These are phyloP conservation scores for Quercus dentata DNA, from an alignment of 306 rosid genomes.

Conservation along the genomic window DNA sequence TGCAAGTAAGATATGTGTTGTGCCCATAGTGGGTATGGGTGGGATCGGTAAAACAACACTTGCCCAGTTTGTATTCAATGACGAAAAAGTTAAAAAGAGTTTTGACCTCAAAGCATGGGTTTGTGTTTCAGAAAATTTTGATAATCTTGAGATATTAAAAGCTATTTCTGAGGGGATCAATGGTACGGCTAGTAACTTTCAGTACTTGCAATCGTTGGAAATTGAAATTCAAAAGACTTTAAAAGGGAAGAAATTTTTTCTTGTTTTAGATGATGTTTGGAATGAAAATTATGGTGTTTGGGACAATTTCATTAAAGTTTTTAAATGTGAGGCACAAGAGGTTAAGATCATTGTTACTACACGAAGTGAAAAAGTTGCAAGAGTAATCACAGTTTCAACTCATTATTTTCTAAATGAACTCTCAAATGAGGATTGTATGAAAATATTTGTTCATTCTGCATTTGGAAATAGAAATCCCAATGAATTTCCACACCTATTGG, in stretches of 20 bases:
- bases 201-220: no score
- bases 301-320: no score
- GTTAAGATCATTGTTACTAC: constrained; percentile 19
- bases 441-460: no score
- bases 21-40: constrained; percentile 13
- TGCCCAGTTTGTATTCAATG: constrained; percentile 11
- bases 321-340: no score
- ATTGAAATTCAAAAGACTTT: no score
- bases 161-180: neutral
- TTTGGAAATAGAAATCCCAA: no score
- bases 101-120: constrained; percentile 13
- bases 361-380: constrained; percentile 1
- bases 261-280: no score
- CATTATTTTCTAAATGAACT: neutral
- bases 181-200: no score
- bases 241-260: no score
- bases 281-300: no score
- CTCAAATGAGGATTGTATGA: neutral
- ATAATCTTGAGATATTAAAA: neutral
- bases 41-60: constrained; percentile 16
- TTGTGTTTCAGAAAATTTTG: constrained; percentile 19
- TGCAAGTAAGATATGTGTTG: neutral
- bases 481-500: no score
- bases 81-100: neutral
- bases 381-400: neutral